Conservation (phyloP, 2,329 filamentous ascomycete species). For the Fusarium tuaranense region DNA sequence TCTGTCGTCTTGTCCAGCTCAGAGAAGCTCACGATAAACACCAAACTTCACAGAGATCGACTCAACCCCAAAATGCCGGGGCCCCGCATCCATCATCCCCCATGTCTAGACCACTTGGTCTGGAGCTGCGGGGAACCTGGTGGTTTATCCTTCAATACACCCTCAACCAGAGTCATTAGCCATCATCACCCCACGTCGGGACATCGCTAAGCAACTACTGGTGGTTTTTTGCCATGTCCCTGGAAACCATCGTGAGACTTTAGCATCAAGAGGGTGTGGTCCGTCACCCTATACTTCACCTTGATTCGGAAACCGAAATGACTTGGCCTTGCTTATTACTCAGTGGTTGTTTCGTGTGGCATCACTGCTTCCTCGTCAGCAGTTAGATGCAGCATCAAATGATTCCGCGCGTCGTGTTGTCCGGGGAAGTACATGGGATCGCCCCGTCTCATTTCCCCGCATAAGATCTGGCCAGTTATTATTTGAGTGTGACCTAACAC, state of each 20-base stretch:
- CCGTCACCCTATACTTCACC: background rate
- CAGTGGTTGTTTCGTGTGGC: background rate
- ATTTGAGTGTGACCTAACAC: background rate
- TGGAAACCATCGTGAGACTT: constrained; percentile 3
- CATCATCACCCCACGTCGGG: background rate
- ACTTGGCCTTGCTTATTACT: background rate
- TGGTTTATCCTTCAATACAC: background rate
- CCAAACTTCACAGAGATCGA: background rate
- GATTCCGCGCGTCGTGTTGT: background rate
- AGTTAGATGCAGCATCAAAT: background rate
- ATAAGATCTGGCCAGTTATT: background rate
- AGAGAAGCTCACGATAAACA: background rate
- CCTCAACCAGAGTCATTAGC: background rate
- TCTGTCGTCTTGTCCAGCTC: background rate
- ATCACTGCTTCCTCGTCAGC: background rate
- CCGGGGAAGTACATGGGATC: background rate
- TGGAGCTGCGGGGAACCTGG: constrained; percentile 3
- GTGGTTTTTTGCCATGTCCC: background rate
- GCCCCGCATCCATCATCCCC: constrained; percentile 1
- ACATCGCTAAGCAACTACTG: background rate
- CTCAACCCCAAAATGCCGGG: background rate
- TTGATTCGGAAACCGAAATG: background rate
- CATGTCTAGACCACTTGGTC: background rate
- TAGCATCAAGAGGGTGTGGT: background rate
- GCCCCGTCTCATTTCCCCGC: background rate